Evolutionary conservation across 2,329 filamentous ascomycete genomes (phyloP).

Genomic region (Penicillium frequentans): DNA sequence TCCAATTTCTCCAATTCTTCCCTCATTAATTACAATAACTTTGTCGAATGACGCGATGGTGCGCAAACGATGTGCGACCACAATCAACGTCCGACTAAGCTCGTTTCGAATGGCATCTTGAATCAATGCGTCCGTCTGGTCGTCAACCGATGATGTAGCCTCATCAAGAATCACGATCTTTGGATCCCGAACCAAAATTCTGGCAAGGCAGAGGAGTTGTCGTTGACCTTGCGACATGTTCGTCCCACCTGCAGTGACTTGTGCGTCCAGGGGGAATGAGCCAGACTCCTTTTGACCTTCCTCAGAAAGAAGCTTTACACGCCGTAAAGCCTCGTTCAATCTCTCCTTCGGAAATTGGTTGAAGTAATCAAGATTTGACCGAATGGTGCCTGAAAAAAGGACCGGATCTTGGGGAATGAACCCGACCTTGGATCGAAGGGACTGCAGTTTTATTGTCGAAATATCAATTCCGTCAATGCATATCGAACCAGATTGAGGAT

Average conservation of each 20-base stretch:
- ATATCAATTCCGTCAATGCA: constrained; percentile 45
- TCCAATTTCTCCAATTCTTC: not conserved
- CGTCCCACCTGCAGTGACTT: not conserved
- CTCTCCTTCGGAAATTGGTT: constrained; percentile 27
- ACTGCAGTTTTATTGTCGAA: constrained; percentile 42
- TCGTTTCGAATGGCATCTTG: not conserved
- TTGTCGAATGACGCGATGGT: not conserved
- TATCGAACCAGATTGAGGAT: constrained; percentile 18
- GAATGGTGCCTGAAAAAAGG: constrained; percentile 73
- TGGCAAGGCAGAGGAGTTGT: not conserved
- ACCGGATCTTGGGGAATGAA: constrained; percentile 74
- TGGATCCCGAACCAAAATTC: not conserved
- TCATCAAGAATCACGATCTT: not conserved
- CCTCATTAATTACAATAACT: not conserved
- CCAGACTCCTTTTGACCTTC: not conserved
- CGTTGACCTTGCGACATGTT: not conserved
- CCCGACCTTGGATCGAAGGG: constrained; percentile 65
- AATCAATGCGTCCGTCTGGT: not conserved
- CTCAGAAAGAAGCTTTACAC: not conserved
- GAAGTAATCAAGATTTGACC: constrained; percentile 75
- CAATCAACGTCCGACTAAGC: not conserved
- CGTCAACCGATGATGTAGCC: not conserved
- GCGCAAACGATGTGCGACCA: not conserved
- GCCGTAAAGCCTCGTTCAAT: not conserved
- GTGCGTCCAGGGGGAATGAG: not conserved